Percentiles rank a stretch among this genome's conserved stretches.
These are phyloP conservation scores for Nothomitra cinnamomea DNA, from an alignment of 2,329 filamentous ascomycete species.

Conservation along the genomic window DNA sequence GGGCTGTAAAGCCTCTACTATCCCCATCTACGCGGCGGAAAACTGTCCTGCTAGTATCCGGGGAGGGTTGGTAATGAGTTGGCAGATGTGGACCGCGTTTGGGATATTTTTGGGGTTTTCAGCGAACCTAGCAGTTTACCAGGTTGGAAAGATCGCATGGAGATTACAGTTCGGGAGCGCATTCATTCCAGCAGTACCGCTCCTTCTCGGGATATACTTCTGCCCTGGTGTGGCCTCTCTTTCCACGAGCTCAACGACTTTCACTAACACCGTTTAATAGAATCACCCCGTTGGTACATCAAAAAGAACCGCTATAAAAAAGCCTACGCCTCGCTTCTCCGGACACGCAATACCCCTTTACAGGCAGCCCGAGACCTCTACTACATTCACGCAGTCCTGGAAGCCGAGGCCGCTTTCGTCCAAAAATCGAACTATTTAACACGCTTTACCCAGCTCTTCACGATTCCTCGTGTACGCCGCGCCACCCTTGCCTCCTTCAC, in stretches of 20 bases:
- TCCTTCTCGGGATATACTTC: constrained; percentile 28
- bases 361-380: constrained; percentile 47
- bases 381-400: constrained; percentile 37
- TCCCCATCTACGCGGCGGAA: constrained; percentile 37
- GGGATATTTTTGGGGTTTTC: constrained; percentile 21
- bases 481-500: constrained; percentile 57
- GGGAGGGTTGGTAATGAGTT: constrained; percentile 36
- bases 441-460: constrained; percentile 38
- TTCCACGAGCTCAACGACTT: neutral
- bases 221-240: constrained; percentile 26
- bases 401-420: constrained; percentile 26
- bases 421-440: constrained; percentile 37
- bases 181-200: constrained; percentile 29
- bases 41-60: constrained; percentile 35
- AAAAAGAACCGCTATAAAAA: constrained; percentile 45
- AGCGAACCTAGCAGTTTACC: constrained; percentile 25
- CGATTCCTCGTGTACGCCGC: constrained; percentile 29
- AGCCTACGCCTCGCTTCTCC: constrained; percentile 41
- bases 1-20: constrained; percentile 25
- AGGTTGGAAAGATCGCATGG: constrained; percentile 25
- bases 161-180: constrained; percentile 29
- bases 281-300: constrained; percentile 40
- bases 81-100: constrained; percentile 35
- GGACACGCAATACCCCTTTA: constrained; percentile 39
- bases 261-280: neutral